Base-by-base conservation (phyloP, 202 grass and related monocot species). In the Cymbopogon flexuosus region DNA sequence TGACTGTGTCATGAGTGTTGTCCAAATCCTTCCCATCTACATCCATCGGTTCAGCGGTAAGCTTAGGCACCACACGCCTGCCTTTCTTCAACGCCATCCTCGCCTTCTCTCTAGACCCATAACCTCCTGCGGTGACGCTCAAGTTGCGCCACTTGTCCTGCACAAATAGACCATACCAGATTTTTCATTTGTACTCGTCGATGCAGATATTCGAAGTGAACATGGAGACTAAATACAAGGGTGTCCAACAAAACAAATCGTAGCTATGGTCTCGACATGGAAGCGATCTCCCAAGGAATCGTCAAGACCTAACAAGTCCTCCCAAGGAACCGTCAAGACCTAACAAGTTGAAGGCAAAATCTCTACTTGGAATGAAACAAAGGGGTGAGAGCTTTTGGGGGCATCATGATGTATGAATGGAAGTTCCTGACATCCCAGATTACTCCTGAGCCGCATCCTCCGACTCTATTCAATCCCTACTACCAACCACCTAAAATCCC, bases 61-160 rank as follows among this genome's bases (percentile, higher is more conserved):
- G 23, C 81, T 73, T 92, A 45, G 81, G 24, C 14, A 77, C 47
- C 18, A 73, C 57, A 27, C 79, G 88, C 65, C 22, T 86, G 52
- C 90, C 77, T 84, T 87, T 90, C 89, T 87, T 97, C 81, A 83
- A 33, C 27, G 86, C 79, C 78, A 84, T 68, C 72, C 88, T 92
- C 8, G 88, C 81, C 89, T 92, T 94, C 78, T 94, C 94, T 87
- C 90, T 90, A 66, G 94, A 94, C 39, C 91, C 86, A 67, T 84
- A 97, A 67, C 94, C 90, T 81, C 88, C 87, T 2, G 89, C 89
- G 47, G 88, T 94, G 39, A 97, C 86, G 11, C 85, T 91, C 88
- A 97, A 84, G 76, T 97, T 97, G 64, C 94, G 87, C 94, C 94
- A 97, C 72, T 97, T 97, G 80, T 97, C 94, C 94, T 97, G 76